These are phyloP conservation scores for Lactarius sanguifluus DNA, from an alignment of 768 basidiomycete genomes.

Conservation along the genomic window DNA sequence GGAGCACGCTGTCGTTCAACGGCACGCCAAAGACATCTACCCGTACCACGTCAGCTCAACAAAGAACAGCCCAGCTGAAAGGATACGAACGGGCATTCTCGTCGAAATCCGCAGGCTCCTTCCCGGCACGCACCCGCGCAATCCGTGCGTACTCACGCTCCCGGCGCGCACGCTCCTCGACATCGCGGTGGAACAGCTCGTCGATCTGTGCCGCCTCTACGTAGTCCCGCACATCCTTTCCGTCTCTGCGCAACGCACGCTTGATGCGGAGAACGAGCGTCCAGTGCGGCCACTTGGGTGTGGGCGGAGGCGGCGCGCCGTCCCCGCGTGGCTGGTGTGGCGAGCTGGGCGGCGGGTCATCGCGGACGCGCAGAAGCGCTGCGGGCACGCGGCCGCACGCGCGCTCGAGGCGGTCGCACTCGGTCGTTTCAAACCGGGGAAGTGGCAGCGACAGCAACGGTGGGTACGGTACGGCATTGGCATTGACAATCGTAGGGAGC, in stretches of 20 bases:
- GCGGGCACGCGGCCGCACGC: slow-evolving; percentile 22
- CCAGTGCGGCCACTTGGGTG: slow-evolving; percentile 26
- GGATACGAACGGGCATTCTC: slow-evolving; percentile 14
- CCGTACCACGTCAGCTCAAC: not conserved
- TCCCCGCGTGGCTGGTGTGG: slow-evolving; percentile 21
- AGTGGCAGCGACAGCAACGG: not conserved
- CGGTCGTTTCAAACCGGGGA: slow-evolving; percentile 12
- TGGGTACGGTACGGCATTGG: not conserved
- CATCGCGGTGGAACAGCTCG: slow-evolving; percentile 17
- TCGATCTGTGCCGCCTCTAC: slow-evolving; percentile 22
- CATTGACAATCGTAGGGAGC: slow-evolving; percentile 8
- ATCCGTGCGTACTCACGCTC: slow-evolving; percentile 21
- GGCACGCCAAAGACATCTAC: slow-evolving; percentile 42
- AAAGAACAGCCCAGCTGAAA: not conserved
- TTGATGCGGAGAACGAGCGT: slow-evolving; percentile 25
- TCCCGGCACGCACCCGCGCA: slow-evolving; percentile 19
- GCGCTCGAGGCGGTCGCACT: slow-evolving; percentile 26
- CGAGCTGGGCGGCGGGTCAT: slow-evolving; percentile 20
- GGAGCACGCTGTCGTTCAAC: slow-evolving; percentile 37
- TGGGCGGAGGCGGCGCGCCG: slow-evolving; percentile 10
- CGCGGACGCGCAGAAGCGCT: slow-evolving; percentile 4
- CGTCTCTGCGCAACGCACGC: slow-evolving; percentile 19
- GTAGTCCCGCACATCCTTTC: slow-evolving; percentile 25
- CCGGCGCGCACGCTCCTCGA: slow-evolving; percentile 25
- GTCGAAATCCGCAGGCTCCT: slow-evolving; percentile 4